These are phyloP conservation scores for Phlebiopsis gigantea DNA, from an alignment of 768 basidiomycete genomes.

Conservation along the genomic window DNA sequence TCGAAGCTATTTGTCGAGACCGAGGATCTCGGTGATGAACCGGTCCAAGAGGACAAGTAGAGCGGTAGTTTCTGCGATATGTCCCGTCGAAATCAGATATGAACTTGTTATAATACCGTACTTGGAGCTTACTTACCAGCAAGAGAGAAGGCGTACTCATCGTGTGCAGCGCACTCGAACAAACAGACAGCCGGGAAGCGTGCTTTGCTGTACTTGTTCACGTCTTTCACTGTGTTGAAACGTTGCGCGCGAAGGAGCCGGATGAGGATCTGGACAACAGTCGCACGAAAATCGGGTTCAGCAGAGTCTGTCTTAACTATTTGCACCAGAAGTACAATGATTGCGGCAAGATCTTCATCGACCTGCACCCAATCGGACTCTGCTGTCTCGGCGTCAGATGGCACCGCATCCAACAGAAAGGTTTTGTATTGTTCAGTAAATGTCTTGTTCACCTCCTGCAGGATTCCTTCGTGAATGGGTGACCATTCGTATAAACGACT, in stretches of 20 bases:
- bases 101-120: not conserved
- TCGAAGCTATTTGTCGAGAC: not conserved
- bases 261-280: not conserved
- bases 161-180: not conserved
- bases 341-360: not conserved
- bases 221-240: not conserved
- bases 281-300: too few relatives aligned
- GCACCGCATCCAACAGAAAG: not conserved
- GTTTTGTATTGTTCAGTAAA: not conserved
- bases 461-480: not conserved
- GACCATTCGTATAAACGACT: not conserved
- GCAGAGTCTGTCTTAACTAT: too few relatives aligned
- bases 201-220: not conserved
- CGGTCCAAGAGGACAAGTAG: not conserved
- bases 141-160: not conserved
- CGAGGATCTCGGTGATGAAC: not conserved
- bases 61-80: not conserved
- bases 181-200: not conserved
- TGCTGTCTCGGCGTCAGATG: too few relatives aligned
- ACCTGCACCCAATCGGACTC: not conserved
- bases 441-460: not conserved
- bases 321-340: not conserved
- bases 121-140: not conserved
- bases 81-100: too few relatives aligned
- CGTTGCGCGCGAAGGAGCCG: not conserved